These are phyloP conservation scores for Sporodiniella umbellata DNA, from an alignment of 371 early-diverging fungal species.

Conservation along the genomic window DNA sequence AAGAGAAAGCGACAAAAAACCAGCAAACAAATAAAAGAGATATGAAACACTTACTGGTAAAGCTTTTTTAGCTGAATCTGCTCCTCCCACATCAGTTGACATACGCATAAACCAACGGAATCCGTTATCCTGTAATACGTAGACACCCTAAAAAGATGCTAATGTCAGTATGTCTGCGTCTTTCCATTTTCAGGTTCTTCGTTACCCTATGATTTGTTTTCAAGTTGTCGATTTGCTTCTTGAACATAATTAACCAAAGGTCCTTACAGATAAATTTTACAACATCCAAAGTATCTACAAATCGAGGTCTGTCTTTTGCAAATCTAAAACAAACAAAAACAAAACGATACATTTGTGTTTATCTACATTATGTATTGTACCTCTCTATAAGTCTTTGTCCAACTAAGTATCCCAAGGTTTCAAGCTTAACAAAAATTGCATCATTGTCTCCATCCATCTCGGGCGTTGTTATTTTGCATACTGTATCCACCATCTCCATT, in stretches of 20 bases:
- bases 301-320: slow-evolving; percentile 78
- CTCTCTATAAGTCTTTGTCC: slow-evolving; percentile 86
- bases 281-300: slow-evolving; percentile 88
- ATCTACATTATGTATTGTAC: no score
- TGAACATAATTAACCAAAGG: slow-evolving; percentile 90
- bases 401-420: slow-evolving; percentile 85
- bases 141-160: slow-evolving; percentile 90
- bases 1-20: no score
- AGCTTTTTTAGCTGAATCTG: slow-evolving; percentile 77
- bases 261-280: slow-evolving; percentile 98
- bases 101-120: slow-evolving; percentile 92
- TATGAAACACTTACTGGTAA: slow-evolving; percentile 66
- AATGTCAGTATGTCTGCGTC: not conserved
- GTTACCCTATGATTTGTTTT: slow-evolving; percentile 95
- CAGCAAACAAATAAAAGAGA: no score
- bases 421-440: slow-evolving; percentile 82
- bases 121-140: slow-evolving; percentile 95
- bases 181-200: not conserved
- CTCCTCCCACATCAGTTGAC: slow-evolving; percentile 74
- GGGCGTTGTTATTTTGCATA: slow-evolving; percentile 57
- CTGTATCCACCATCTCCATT: slow-evolving; percentile 75
- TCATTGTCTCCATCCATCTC: slow-evolving; percentile 72
- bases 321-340: slow-evolving; percentile 43
- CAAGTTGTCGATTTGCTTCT: slow-evolving; percentile 95
- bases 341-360: no score